Conservation (phyloP, 805 yeast species). For the Blastobotrys americana region DNA sequence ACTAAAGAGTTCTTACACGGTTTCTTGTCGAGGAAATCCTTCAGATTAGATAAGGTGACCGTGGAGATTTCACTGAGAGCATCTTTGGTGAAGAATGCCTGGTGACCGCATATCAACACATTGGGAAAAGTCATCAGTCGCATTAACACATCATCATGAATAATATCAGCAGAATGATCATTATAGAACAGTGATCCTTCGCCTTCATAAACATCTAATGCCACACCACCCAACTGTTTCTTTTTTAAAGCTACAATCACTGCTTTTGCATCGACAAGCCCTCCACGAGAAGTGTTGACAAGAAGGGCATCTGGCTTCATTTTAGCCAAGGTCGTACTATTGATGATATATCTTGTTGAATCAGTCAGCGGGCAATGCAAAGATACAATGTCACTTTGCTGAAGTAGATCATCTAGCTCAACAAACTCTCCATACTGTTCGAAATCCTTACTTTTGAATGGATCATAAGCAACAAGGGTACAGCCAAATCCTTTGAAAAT, state of each 20-base stretch:
- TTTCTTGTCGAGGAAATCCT: background rate
- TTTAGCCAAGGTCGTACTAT: conserved; percentile 32
- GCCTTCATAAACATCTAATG: conserved; percentile 44
- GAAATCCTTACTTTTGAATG: conserved; percentile 28
- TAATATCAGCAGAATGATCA: conserved; percentile 21
- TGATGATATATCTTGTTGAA: conserved; percentile 39
- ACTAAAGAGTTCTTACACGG: conserved; percentile 4
- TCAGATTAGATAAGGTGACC: conserved; percentile 17
- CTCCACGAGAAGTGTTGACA: conserved; percentile 16
- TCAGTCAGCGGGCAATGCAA: conserved; percentile 42
- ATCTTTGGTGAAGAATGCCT: conserved; percentile 25
- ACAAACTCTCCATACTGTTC: conserved; percentile 33
- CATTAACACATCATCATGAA: conserved; percentile 24
- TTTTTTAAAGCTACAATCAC: conserved; percentile 11
- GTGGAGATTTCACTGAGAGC: conserved; percentile 22
- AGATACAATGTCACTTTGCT: conserved; percentile 36
- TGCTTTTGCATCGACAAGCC: conserved; percentile 11
- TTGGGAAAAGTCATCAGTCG: conserved; percentile 25
- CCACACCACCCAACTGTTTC: conserved; percentile 42
- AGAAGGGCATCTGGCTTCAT: conserved; percentile 43
- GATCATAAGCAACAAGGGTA: conserved; percentile 38
- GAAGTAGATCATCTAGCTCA: conserved; percentile 36
- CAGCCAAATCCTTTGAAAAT: conserved; percentile 40
- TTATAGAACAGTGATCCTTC: conserved; percentile 30
- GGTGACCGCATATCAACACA: conserved; percentile 27